phyloP scores from a whole-genome alignment of 106 monocot genomes.

The Dendrobium huoshanense region DNA sequence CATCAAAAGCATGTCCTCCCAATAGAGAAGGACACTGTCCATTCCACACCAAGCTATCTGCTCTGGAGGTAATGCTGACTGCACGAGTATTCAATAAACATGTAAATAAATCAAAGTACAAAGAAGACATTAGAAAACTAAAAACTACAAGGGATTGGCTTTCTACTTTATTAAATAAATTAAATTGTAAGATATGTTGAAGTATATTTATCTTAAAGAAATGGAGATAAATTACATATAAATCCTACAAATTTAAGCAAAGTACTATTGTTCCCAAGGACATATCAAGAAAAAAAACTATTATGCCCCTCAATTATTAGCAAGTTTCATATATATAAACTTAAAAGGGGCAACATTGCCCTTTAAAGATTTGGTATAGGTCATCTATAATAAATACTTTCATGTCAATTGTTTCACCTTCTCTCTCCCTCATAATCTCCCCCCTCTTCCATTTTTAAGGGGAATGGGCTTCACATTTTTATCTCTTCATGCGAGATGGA shows the following conservation, averaged over 20 bases:
- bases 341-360: background rate
- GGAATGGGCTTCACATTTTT: background rate
- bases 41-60: conserved; percentile 96
- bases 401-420: background rate
- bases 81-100: conserved; percentile 11
- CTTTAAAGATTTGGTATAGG: background rate
- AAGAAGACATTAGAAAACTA: background rate
- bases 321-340: background rate
- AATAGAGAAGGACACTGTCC: conserved; percentile 94
- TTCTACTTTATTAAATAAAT: background rate
- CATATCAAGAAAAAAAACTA: background rate
- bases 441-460: background rate
- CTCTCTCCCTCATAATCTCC: background rate
- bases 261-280: background rate
- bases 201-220: background rate
- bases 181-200: background rate
- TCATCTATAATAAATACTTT: background rate
- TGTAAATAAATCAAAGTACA: background rate
- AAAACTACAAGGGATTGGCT: background rate
- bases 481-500: background rate
- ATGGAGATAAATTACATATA: background rate
- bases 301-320: background rate
- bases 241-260: background rate
- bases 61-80: conserved; percentile 82
- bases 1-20: conserved; percentile 88